phyloP scores from a whole-genome alignment of 164 flowering plant species.

The Hamamelis virginiana region DNA sequence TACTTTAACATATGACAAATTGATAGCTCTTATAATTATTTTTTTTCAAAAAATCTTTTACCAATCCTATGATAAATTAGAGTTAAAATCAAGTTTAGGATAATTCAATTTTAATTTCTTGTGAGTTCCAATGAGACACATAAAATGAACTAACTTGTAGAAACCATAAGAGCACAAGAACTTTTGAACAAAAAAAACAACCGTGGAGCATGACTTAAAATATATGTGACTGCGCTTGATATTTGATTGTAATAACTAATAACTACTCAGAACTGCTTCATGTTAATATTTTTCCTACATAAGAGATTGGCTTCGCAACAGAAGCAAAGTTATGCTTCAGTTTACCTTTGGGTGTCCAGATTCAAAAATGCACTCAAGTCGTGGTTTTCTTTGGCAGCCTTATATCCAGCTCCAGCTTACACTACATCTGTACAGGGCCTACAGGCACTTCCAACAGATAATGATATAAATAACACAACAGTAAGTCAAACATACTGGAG shows the following conservation, averaged over 20 bases:
- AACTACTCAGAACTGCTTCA: not conserved
- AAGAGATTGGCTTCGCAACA: not conserved
- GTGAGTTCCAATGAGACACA: too few relatives aligned
- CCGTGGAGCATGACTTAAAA: too few relatives aligned
- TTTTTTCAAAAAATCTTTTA: too few relatives aligned
- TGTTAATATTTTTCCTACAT: not conserved
- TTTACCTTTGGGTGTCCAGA: not conserved
- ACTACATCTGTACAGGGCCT: conserved; percentile 55
- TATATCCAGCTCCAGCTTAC: conserved; percentile 73
- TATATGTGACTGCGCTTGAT: too few relatives aligned
- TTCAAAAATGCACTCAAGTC: not conserved
- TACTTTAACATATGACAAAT: too few relatives aligned
- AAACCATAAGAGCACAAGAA: too few relatives aligned
- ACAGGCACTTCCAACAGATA: conserved; percentile 65
- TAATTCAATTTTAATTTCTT: too few relatives aligned
- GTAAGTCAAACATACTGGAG: conserved; percentile 44
- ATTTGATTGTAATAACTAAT: not conserved
- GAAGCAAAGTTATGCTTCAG: conserved; percentile 3
- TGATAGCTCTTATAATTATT: too few relatives aligned
- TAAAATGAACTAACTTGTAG: too few relatives aligned
- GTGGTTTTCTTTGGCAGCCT: conserved; percentile 40
- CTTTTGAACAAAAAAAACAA: too few relatives aligned
- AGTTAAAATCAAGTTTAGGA: too few relatives aligned
- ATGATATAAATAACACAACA: conserved; percentile 80
- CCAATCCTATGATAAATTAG: too few relatives aligned